Base-by-base conservation (phyloP, 2,329 filamentous ascomycete species). In the Pyrenophora tritici-repentis region DNA sequence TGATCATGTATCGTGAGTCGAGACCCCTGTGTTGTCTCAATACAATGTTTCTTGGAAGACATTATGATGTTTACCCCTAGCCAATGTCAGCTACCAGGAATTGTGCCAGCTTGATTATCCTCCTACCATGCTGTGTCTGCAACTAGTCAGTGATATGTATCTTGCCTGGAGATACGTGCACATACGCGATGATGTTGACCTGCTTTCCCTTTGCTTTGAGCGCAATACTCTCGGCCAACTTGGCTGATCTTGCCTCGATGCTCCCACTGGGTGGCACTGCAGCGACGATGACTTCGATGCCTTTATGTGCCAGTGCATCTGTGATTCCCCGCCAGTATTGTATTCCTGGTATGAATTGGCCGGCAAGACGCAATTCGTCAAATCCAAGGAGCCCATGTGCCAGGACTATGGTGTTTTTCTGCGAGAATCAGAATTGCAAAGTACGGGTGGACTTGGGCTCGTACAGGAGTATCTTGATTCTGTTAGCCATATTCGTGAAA, bases 351-450 rank as follows among this genome's bases (percentile, higher is more conserved):
- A 86, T 67, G 32, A 75, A 73, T 10, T 71, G 69, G 1, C 83
- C 83, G 2, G 77, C 81, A 4, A 84, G 73, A 13, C 77, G 81
- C 8, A 86, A 68, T 64, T 86, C 83, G 58, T 86, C 82, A 66
- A 87, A 87, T n/a, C 84, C 84, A 16, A 87, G 73, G 9, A 87
- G 76, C n/a, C 84, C 84, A 70, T 87, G 84, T 4, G 84, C 84
- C 8, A 87, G 80, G 41, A 87, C 79, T 44, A 87, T 80, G 2
- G 83, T 82, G 60, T 86, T 67, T 63, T 82, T 81, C 35, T 73
- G 39, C 13, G 14, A 6, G 6, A 29, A 35, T 65, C 31, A 66
- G 58, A 18, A 24, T 34, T 22, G 79, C 70, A 42, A 71, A 29
- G 71, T 76, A 12, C 39, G 16, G 36, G 18, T 20, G 18, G 10